These are phyloP conservation scores for Coix lacrymajobi DNA, from an alignment of 176 grass and related monocot genomes.

Conservation along the genomic window DNA sequence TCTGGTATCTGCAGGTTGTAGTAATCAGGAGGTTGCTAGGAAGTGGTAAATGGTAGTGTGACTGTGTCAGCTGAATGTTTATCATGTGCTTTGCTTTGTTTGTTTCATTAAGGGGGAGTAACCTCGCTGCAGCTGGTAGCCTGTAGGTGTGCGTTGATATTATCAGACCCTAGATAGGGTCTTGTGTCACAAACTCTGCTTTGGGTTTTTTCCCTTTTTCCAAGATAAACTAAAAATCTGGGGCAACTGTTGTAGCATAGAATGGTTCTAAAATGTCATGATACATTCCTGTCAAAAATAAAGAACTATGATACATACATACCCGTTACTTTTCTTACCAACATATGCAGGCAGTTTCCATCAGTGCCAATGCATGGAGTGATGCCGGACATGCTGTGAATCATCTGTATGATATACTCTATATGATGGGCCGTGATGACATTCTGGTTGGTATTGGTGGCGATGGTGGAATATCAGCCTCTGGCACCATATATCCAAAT, in stretches of 20 bases:
- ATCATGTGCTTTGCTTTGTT: not conserved
- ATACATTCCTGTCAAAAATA: not conserved
- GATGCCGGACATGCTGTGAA: constrained; percentile 81
- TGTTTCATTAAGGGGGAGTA: not conserved
- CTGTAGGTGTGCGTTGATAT: not conserved
- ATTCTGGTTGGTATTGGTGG: constrained; percentile 68
- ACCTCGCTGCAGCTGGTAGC: not conserved
- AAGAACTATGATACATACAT: no score
- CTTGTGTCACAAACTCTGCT: not conserved
- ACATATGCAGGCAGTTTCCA: constrained; percentile 49
- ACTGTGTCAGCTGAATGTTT: not conserved
- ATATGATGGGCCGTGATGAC: constrained; percentile 87
- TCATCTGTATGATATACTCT: constrained; percentile 69
- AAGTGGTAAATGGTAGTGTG: no score
- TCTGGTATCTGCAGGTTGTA: not conserved
- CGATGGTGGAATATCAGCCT: constrained; percentile 70
- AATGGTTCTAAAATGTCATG: not conserved
- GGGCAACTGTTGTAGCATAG: not conserved
- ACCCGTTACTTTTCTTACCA: not conserved
- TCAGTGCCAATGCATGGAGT: constrained; percentile 57
- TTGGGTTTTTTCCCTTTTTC: not conserved
- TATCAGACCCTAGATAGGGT: not conserved
- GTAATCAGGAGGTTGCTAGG: not conserved
- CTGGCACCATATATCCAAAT: constrained; percentile 50
- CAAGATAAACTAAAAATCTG: not conserved